Evolutionary conservation across 169 alveolate species (phyloP), one percentile per base, ranked within the genome.

Genomic region (Cryptosporidium bovis): DNA sequence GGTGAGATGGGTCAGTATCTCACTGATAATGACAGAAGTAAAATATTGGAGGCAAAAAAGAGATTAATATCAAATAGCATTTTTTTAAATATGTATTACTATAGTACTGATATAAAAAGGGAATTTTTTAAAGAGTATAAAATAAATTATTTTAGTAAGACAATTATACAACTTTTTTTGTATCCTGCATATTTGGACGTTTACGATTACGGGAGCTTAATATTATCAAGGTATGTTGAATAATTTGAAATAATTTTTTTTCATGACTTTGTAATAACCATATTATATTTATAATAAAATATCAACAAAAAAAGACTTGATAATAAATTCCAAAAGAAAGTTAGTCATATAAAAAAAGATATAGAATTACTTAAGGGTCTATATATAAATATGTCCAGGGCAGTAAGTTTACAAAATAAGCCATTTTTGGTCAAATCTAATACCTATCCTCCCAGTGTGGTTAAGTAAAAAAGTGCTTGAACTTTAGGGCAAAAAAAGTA

Each of bases 171-270:
- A 3, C 36, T 51, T 13, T 53, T 71, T 56, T 51, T 71, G 6
- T 31, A 71, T 20, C 84, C 84, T 27, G 66, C 69, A 29, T 71
- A 53, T 71, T 20, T 53, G 31, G 84, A 71, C 56, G 31, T 71
- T 31, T 27, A 29, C 33, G 51, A 53, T 53, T 71, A 71, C 56
- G 84, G 84, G 0, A 53, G 51, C 18, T 34, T 71, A 15, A 56
- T 71, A 20, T n/a, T 71, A 16, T 71, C 69, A 29, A 71, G 84
- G 84, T 71, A 71, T 1, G 84, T 53, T 31, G 10, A 34, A 7
- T 16, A 27, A 27, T n/a, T 24, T 34, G 2, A 10, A 29, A 34
- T 3, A 6, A 15, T 8, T 60, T 16, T 13, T 60, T 20, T 60
- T 60, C 67, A 27, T 13, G 2, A 1, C 18, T 16, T 24, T 34